phyloP scores from a whole-genome alignment of 805 yeast species.

The Wickerhamiella qilinensis region DNA sequence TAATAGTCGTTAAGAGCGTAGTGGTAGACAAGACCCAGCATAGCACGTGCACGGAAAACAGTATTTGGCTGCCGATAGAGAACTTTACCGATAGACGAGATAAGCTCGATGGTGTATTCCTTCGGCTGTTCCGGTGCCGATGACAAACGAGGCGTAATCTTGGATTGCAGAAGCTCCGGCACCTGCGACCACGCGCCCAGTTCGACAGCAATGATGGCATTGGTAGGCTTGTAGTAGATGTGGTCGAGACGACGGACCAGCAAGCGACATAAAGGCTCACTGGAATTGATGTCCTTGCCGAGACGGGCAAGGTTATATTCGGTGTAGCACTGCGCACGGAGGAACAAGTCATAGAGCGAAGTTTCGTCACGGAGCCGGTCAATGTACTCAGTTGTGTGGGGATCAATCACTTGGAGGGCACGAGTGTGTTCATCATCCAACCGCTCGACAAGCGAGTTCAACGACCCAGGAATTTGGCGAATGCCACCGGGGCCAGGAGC shows the following conservation, averaged over 20 bases:
- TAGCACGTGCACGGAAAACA: slow-evolving; percentile 64
- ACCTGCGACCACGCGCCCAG: slow-evolving; percentile 53
- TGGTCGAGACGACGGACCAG: slow-evolving; percentile 77
- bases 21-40: slow-evolving; percentile 74
- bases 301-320: slow-evolving; percentile 32
- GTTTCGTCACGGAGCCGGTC: slow-evolving; percentile 81
- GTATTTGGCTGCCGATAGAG: slow-evolving; percentile 53
- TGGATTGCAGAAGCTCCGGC: slow-evolving; percentile 21
- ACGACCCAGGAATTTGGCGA: slow-evolving; percentile 64
- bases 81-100: slow-evolving; percentile 48
- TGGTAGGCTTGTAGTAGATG: slow-evolving; percentile 78
- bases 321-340: slow-evolving; percentile 74
- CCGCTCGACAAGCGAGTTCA: slow-evolving; percentile 77
- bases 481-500: slow-evolving; percentile 43
- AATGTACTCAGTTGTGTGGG: slow-evolving; percentile 87
- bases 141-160: slow-evolving; percentile 22
- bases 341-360: slow-evolving; percentile 52
- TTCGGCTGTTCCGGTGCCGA: slow-evolving; percentile 18
- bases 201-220: slow-evolving; percentile 56
- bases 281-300: slow-evolving; percentile 19
- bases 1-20: slow-evolving; percentile 79
- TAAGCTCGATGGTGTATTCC: slow-evolving; percentile 36
- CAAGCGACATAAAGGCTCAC: slow-evolving; percentile 41
- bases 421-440: slow-evolving; percentile 86
- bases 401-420: slow-evolving; percentile 77